These are phyloP conservation scores for Penicillium dipodomyicola DNA, from an alignment of 495 filamentous ascomycete species.

Conservation along the genomic window DNA sequence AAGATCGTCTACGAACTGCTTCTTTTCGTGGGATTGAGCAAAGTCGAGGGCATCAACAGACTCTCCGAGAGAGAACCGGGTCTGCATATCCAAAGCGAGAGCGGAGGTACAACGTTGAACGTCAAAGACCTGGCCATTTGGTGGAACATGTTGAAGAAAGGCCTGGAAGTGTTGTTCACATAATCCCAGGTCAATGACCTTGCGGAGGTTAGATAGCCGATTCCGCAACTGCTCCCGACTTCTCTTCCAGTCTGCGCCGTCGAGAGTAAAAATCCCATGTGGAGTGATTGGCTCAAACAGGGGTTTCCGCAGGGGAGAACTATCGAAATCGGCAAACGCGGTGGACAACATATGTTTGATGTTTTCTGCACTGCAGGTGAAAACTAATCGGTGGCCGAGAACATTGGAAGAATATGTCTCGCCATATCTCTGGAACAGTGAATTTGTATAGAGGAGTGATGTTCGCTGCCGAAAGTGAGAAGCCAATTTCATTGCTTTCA, in stretches of 20 bases:
- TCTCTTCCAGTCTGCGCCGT: slow-evolving; percentile 18
- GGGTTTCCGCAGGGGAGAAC: slow-evolving; percentile 15
- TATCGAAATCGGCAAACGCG: slow-evolving; percentile 20
- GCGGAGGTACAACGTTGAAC: slow-evolving; percentile 8
- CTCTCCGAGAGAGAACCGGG: slow-evolving; percentile 16
- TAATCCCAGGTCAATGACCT: slow-evolving; percentile 11
- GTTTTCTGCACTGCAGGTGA: slow-evolving; percentile 19
- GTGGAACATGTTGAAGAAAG: not conserved
- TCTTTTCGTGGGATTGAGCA: slow-evolving; percentile 13
- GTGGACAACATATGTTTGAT: slow-evolving; percentile 19
- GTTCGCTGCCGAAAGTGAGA: slow-evolving; percentile 9
- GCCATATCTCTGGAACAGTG: slow-evolving; percentile 15
- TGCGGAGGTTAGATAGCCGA: slow-evolving; percentile 15
- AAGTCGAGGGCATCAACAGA: slow-evolving; percentile 15
- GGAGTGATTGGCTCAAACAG: slow-evolving; percentile 19
- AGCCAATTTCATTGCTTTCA: slow-evolving; percentile 3
- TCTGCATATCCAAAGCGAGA: slow-evolving; percentile 18
- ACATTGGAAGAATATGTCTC: slow-evolving; percentile 20
- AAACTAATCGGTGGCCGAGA: slow-evolving; percentile 12
- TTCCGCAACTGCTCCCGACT: slow-evolving; percentile 13
- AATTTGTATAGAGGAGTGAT: slow-evolving; percentile 10
- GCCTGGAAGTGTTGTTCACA: slow-evolving; percentile 12
- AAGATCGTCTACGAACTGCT: slow-evolving; percentile 16
- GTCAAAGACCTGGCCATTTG: slow-evolving; percentile 13
- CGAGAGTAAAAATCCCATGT: slow-evolving; percentile 24